Evolutionary conservation across 2,329 filamentous ascomycete genomes (phyloP).

Genomic region (Diaporthe longicolla): DNA sequence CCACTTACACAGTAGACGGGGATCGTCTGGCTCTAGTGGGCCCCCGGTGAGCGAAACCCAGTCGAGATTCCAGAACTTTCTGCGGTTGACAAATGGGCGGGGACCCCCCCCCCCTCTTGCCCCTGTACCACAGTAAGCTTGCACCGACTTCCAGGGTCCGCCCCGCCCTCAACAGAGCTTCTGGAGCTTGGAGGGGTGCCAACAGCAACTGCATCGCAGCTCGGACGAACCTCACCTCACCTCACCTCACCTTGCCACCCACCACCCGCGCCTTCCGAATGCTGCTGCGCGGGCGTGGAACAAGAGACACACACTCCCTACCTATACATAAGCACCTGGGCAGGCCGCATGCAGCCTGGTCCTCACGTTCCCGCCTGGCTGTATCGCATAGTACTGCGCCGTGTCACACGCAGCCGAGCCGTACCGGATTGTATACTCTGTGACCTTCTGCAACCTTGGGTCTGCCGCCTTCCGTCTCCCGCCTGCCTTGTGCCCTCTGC

Average conservation of each 20-base stretch:
- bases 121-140: too few relatives aligned
- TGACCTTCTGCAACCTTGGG: background rate
- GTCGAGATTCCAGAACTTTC: constrained; percentile 40
- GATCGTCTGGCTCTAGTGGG: background rate
- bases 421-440: background rate
- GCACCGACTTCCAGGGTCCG: too few relatives aligned
- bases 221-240: background rate
- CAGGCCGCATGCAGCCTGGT: background rate
- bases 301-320: background rate
- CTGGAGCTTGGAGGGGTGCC: too few relatives aligned
- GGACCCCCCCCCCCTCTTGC: too few relatives aligned
- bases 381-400: background rate
- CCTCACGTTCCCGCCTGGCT: constrained; percentile 1
- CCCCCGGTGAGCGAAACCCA: background rate
- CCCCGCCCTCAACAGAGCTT: too few relatives aligned
- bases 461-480: background rate
- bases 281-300: too few relatives aligned
- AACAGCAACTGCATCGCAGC: background rate
- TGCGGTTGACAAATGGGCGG: constrained; percentile 38
- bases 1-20: background rate
- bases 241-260: background rate
- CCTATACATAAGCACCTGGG: too few relatives aligned
- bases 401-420: background rate
- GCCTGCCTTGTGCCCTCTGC: constrained; percentile 12
- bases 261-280: constrained; percentile 26